Evolutionary conservation across 2,329 filamentous ascomycete species (phyloP), one percentile per base, ranked within the genome.

Genomic region (Fusarium pininemorale): DNA sequence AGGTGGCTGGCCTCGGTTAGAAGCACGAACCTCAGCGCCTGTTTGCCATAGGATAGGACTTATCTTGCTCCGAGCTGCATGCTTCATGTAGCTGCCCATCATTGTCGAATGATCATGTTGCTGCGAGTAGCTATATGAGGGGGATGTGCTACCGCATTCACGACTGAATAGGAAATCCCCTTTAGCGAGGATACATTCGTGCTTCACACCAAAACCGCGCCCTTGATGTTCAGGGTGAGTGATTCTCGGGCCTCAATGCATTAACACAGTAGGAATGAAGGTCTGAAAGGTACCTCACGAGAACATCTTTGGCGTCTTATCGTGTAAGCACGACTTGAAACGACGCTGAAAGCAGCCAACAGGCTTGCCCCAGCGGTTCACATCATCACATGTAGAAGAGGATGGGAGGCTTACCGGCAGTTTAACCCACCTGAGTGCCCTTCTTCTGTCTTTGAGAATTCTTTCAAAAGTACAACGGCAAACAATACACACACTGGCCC

Each of bases 41-140:
- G 67, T 37, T 28, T 60, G 60, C 20, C 74, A 66, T 39, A 74
- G 53, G 18, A 73, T 39, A 74, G 53, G 18, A 73, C 62, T 45
- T 63, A 73, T 38, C 60, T 44, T 15, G 60, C 61, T 58, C 74
- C 69, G 64, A 50, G 66, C 67, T 39, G 73, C 67, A 11, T 39
- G 22, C 14, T 37, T 54, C 11, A 53, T 74, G 41, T 50, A 45
- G 13, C 63, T 57, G 15, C 73, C 56, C 32, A 66, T 64, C 20
- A 55, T 51, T 16, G 51, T 63, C 9, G 66, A 60, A 37, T 66
- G 66, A 66, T 26, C 42, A 76, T 75, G 16, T 68, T 53, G 9
- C 37, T 32, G 15, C 62, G 65, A 24, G 69, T 54, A 15, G 39
- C 44, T 38, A 53, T 53, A 37, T 53, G 50, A 53, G 50, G 30